These are phyloP conservation scores for Rhypophila decipiens DNA, from an alignment of 495 filamentous ascomycete genomes.

Conservation along the genomic window DNA sequence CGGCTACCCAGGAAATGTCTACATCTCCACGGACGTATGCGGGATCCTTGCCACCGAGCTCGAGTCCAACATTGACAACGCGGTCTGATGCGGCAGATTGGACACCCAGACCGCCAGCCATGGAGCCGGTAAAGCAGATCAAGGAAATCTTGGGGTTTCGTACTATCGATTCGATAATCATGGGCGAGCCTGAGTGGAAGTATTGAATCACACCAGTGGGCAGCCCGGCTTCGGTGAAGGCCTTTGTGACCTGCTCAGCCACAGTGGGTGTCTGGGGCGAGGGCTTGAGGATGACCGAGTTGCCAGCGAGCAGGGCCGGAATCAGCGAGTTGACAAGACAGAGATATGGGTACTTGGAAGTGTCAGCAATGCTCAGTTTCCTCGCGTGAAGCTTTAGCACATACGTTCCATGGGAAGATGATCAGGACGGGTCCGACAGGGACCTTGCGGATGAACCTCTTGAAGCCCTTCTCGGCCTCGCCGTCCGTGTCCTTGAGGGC, in stretches of 20 bases:
- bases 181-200: conserved; percentile 74
- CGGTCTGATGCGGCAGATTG: conserved; percentile 75
- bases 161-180: conserved; percentile 64
- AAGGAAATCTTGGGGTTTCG: conserved; percentile 65
- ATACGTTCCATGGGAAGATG: conserved; percentile 92
- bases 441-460: conserved; percentile 77
- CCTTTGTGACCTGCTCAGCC: conserved; percentile 69
- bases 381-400: conserved; percentile 20
- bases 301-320: conserved; percentile 79
- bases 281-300: conserved; percentile 85
- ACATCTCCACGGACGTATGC: conserved; percentile 84
- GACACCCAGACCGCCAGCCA: conserved; percentile 77
- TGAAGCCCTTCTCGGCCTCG: conserved; percentile 78
- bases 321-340: conserved; percentile 87
- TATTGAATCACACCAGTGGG: conserved; percentile 78
- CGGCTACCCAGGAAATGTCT: conserved; percentile 81
- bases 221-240: conserved; percentile 72
- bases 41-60: conserved; percentile 90
- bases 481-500: conserved; percentile 67
- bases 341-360: conserved; percentile 76
- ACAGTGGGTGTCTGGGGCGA: conserved; percentile 91
- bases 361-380: conserved; percentile 1
- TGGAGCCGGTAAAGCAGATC: conserved; percentile 91
- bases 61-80: conserved; percentile 75
- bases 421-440: conserved; percentile 79